Conservation (phyloP, 2,329 filamentous ascomycete species). For the Cladorrhinum sp. region DNA sequence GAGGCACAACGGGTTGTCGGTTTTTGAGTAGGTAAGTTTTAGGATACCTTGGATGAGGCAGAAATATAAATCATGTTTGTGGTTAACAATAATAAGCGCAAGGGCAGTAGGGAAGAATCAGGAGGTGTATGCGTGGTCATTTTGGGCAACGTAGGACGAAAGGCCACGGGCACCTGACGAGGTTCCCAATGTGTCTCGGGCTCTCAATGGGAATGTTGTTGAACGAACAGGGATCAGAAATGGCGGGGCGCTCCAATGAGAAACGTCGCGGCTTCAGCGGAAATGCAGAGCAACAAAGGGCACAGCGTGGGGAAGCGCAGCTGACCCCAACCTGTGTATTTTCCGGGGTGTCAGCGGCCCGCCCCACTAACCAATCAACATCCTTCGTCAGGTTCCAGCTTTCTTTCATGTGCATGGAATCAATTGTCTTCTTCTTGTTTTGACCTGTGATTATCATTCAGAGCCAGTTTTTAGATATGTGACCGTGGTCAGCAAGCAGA, state of each 20-base stretch:
- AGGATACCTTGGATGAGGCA: neutral
- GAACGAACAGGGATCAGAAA: neutral
- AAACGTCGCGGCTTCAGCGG: neutral
- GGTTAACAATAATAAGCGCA: neutral
- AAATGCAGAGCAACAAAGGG: slow-evolving; percentile 1
- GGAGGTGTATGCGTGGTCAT: neutral
- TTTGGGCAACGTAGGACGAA: neutral
- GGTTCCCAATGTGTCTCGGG: neutral
- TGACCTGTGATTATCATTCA: neutral
- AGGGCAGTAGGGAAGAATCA: neutral
- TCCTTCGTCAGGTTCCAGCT: neutral
- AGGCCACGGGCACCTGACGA: neutral
- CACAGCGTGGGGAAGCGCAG: slow-evolving; percentile 3
- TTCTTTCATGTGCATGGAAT: neutral
- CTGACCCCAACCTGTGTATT: neutral
- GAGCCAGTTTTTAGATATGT: too few species aligned
- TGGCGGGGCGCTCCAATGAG: neutral
- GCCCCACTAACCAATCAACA: neutral
- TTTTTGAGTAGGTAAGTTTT: neutral
- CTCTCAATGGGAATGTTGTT: neutral
- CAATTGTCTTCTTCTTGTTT: neutral
- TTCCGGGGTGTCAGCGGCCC: neutral
- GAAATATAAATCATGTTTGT: too few species aligned
- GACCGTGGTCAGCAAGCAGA: too few species aligned
- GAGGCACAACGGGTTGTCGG: neutral